These are phyloP conservation scores for Tetracladium setigerum DNA, from an alignment of 495 filamentous ascomycete genomes.

Conservation along the genomic window DNA sequence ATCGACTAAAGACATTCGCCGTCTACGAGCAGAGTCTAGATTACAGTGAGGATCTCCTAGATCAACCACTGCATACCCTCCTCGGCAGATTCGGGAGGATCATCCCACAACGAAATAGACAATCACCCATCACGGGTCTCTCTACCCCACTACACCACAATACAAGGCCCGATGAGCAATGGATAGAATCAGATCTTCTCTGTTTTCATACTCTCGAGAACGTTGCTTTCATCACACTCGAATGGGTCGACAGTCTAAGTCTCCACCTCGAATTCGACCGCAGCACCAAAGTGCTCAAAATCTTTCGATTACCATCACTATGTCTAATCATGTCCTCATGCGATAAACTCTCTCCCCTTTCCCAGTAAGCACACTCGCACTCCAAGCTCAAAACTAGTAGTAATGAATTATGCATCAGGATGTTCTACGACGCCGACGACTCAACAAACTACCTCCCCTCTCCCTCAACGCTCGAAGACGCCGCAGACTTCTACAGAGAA, in stretches of 20 bases:
- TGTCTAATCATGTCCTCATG: slow-evolving; percentile 4
- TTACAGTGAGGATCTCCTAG: too few species aligned
- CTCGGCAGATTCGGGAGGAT: slow-evolving; percentile 9
- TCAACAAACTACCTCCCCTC: background rate
- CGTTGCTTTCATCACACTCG: slow-evolving; percentile 4
- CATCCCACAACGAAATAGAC: slow-evolving; percentile 4
- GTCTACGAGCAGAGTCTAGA: slow-evolving; percentile 2
- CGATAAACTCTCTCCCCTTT: background rate
- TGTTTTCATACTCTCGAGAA: slow-evolving; percentile 1
- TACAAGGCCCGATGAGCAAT: background rate
- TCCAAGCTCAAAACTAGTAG: too few species aligned
- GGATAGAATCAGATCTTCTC: slow-evolving; percentile 2
- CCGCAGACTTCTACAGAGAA: slow-evolving; percentile 9
- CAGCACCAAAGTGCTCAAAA: slow-evolving; percentile 1
- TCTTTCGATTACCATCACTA: slow-evolving; percentile 11
- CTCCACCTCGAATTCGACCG: slow-evolving; percentile 11
- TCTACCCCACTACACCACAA: too few species aligned
- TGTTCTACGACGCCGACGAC: background rate
- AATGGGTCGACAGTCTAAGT: slow-evolving; percentile 13
- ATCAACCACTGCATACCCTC: slow-evolving; percentile 1
- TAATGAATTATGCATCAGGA: background rate
- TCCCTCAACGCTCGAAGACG: background rate
- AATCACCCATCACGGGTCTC: background rate
- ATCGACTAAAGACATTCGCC: slow-evolving; percentile 1
- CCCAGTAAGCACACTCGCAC: background rate